These are phyloP conservation scores for Circinella minor DNA, from an alignment of 371 early-diverging fungal species.

Conservation along the genomic window DNA sequence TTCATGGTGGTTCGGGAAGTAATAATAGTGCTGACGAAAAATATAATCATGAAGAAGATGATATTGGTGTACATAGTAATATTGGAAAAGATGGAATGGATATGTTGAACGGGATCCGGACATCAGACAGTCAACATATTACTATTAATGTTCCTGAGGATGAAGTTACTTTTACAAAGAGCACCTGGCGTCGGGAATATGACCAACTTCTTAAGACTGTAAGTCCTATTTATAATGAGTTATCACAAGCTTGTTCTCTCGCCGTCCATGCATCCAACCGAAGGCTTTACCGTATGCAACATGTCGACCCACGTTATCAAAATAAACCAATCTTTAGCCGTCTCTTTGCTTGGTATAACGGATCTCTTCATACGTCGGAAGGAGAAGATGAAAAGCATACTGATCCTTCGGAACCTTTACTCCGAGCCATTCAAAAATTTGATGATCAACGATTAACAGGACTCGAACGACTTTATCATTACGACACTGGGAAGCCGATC, in stretches of 20 bases:
- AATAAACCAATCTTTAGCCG: constrained; percentile 37
- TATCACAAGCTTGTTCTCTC: constrained; percentile 38
- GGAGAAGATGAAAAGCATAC: neutral
- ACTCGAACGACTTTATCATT: constrained; percentile 30
- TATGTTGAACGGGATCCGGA: neutral
- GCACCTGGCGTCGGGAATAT: constrained; percentile 25
- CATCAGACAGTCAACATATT: constrained; percentile 8
- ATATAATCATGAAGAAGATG: constrained; percentile 1
- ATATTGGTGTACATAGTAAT: neutral
- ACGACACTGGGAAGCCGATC: neutral
- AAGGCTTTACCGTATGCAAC: constrained; percentile 36
- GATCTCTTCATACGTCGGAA: neutral
- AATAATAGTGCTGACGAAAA: neutral
- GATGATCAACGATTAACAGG: constrained; percentile 38
- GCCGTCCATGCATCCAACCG: constrained; percentile 36
- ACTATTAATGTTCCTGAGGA: constrained; percentile 11
- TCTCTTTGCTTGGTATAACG: constrained; percentile 11
- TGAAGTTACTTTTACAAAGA: constrained; percentile 4
- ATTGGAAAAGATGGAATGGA: neutral
- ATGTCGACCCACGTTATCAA: constrained; percentile 40
- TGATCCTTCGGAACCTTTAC: constrained; percentile 38
- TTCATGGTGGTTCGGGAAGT: neutral
- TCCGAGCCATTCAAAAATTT: constrained; percentile 38
- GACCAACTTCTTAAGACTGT: constrained; percentile 15
- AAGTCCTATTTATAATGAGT: constrained; percentile 32